Percentiles rank a stretch among this genome's conserved stretches.
Conservation (phyloP, 331 rosid genomes). For the Rosa hybrid region DNA sequence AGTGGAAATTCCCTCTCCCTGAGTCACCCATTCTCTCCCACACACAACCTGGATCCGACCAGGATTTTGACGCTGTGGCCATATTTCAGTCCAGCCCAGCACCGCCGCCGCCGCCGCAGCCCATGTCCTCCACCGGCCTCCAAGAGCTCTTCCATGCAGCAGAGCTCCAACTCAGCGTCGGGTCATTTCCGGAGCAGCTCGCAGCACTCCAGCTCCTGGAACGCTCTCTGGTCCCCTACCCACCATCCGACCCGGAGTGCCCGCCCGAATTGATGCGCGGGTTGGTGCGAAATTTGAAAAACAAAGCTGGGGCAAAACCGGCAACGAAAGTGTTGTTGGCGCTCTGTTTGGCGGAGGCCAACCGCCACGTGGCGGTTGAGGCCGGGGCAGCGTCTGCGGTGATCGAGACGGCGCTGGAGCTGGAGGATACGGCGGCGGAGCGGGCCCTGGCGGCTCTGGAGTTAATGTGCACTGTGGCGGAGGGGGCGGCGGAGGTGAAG, state of each 20-base stretch:
- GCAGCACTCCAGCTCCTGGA: constrained; percentile 74
- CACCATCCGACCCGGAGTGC: constrained; percentile 73
- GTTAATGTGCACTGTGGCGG: constrained; percentile 80
- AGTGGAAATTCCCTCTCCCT: constrained; percentile 77
- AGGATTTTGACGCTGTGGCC: not conserved
- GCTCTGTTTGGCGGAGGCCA: constrained; percentile 70
- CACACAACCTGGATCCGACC: constrained; percentile 24
- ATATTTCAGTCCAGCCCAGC: constrained; percentile 5
- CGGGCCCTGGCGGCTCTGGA: constrained; percentile 83
- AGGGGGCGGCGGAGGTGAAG: constrained; percentile 77
- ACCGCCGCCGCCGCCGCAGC: constrained; percentile 8
- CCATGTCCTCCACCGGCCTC: constrained; percentile 43
- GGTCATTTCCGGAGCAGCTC: constrained; percentile 50
- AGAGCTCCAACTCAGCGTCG: constrained; percentile 64
- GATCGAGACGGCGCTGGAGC: constrained; percentile 61
- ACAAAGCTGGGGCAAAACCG: constrained; percentile 45
- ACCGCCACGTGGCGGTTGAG: constrained; percentile 83
- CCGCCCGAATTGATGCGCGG: constrained; percentile 71
- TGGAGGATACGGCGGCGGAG: constrained; percentile 72
- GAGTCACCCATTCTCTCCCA: constrained; percentile 22
- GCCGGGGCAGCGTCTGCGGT: constrained; percentile 73
- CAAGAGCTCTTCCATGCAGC: constrained; percentile 76
- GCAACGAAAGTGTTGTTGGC: constrained; percentile 74
- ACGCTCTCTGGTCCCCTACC: constrained; percentile 78
- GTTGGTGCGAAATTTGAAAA: constrained; percentile 41